Evolutionary conservation across 306 rosid species (phyloP).

Genomic region (Amphicarpaea edgeworthii): DNA sequence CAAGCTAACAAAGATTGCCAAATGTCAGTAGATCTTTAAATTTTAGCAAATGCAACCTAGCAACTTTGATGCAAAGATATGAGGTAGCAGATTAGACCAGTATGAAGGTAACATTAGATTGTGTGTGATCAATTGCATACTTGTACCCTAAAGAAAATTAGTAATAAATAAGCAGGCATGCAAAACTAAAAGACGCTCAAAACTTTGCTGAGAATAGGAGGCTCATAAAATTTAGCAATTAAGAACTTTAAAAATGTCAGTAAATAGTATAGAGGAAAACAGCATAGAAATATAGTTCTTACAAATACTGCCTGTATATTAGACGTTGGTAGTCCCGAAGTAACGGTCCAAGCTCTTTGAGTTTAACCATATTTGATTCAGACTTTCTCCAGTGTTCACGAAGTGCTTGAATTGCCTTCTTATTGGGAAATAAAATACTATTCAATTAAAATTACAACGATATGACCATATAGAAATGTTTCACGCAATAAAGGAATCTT

Average conservation of each 20-base stretch:
- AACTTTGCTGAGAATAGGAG: slow-evolving; percentile 22
- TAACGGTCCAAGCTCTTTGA: slow-evolving; percentile 89
- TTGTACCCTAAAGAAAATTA: slow-evolving; percentile 10
- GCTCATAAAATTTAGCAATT: slow-evolving; percentile 27
- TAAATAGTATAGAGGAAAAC: background rate
- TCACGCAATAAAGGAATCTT: slow-evolving; percentile 29
- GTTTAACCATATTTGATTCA: slow-evolving; percentile 67
- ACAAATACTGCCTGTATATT: slow-evolving; percentile 62
- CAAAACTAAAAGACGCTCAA: slow-evolving; percentile 25
- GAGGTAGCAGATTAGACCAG: background rate
- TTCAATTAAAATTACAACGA: slow-evolving; percentile 35
- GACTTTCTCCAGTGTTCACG: slow-evolving; percentile 85
- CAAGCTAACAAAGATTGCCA: slow-evolving; percentile 22
- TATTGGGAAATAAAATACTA: slow-evolving; percentile 29
- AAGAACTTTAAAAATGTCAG: background rate
- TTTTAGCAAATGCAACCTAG: slow-evolving; percentile 14
- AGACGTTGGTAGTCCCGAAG: slow-evolving; percentile 90
- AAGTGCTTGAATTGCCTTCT: slow-evolving; percentile 68
- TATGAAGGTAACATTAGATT: slow-evolving; percentile 11
- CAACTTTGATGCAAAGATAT: slow-evolving; percentile 7
- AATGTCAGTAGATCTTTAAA: background rate
- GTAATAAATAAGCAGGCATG: background rate
- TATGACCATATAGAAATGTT: background rate
- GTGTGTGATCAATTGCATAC: background rate
- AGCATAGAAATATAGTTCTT: slow-evolving; percentile 52